Base-by-base conservation (phyloP, 176 grass and related monocot genomes). In the Rhynchospora tenuis region DNA sequence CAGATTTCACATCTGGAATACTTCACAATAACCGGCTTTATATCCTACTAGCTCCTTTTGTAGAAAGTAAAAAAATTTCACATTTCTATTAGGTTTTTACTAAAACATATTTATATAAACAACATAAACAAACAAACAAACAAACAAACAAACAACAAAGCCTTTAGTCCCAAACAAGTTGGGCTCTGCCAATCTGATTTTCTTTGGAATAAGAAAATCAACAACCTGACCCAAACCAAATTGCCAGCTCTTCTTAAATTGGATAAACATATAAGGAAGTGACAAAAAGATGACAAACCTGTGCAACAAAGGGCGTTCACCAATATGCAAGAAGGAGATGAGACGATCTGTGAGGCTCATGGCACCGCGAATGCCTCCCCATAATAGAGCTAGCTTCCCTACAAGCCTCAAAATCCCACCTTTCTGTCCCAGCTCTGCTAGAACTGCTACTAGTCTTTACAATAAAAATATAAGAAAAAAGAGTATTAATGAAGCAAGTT, bases 351-450 rank as follows among this genome's bases (percentile, higher is more conserved):
- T 98, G 83, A 98, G 92, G 84, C 92, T 98, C 91, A 94, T 83
- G 85, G 95, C 95, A 84, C 95, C 95, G 78, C 95, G 95, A 26
- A 98, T 89, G 81, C 95, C 95, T 62, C 92, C 95, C 95, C 95
- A 98, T 12, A 98, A 90, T 85, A 98, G 71, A 90, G 92, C 95
- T 75, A 98, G 54, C 69, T 98, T 98, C 51, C 92, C 95, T 81
- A 98, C 59, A 69, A 98, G 89, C 69, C 84, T 91, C 92, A 98
- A 86, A 28, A 88, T 51, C 38, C 95, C 95, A 90, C 95, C 92
- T 88, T 83, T 94, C 79, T 98, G 95, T 76, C 95, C 95, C 13
- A 98, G 78, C 88, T 98, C 95, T 72, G 95, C 95, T 82, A 98
- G 83, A 93, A 94, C 86, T 43, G 92, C 89, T 70, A 98, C 92